These are phyloP conservation scores for Eucalyptus cloeziana DNA, from an alignment of 345 rosid genomes.

Conservation along the genomic window DNA sequence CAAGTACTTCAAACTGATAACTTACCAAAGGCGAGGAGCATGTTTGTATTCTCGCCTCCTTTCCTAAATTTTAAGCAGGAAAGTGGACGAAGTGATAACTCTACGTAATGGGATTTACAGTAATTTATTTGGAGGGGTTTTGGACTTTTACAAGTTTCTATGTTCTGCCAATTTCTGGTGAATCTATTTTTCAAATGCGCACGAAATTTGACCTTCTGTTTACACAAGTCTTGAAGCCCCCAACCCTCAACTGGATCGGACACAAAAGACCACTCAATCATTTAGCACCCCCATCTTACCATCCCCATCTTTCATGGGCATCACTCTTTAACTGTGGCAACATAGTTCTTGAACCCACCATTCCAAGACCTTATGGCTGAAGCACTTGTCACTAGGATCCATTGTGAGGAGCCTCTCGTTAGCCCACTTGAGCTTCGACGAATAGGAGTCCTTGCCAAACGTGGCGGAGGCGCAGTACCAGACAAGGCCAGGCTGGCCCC, in stretches of 20 bases:
- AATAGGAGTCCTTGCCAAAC: not conserved
- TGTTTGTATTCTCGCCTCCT: too few species aligned
- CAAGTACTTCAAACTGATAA: too few species aligned
- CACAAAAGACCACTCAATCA: conserved; percentile 41
- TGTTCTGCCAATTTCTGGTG: too few species aligned
- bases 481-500: conserved; percentile 36
- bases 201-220: too few species aligned
- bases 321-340: conserved; percentile 24
- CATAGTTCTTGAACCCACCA: not conserved
- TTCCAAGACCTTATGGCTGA: conserved; percentile 34
- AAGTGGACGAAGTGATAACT: too few species aligned
- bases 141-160: too few species aligned
- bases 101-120: too few species aligned
- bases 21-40: too few species aligned
- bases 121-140: too few species aligned
- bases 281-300: conserved; percentile 5
- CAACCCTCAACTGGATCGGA: conserved; percentile 48
- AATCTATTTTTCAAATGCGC: too few species aligned
- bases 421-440: conserved; percentile 13
- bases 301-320: not conserved
- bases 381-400: conserved; percentile 16
- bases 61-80: too few species aligned
- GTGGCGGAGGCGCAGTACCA: conserved; percentile 22
- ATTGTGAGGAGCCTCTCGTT: not conserved
- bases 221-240: conserved; percentile 21